Percentiles rank a stretch among this genome's conserved stretches.
Conservation (phyloP, 768 basidiomycete genomes). For the Exidia glandulosa region DNA sequence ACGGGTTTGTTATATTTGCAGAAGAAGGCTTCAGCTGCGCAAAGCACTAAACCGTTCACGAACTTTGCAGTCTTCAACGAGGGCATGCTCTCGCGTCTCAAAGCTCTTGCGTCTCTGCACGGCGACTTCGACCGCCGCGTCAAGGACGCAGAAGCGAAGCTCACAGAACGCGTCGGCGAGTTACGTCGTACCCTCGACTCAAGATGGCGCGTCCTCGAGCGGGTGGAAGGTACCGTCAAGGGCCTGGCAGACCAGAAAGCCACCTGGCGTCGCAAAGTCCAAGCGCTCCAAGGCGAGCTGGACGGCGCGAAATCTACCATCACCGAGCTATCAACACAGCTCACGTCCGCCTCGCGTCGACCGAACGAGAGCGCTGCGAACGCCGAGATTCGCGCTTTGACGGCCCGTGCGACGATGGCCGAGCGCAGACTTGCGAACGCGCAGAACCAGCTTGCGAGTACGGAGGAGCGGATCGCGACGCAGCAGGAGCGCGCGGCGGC, state of each 20-base stretch:
- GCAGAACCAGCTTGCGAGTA: constrained; percentile 70
- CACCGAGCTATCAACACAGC: constrained; percentile 60
- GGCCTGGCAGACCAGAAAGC: constrained; percentile 69
- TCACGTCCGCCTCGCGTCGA: constrained; percentile 50
- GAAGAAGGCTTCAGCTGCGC: constrained; percentile 51
- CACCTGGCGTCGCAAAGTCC: constrained; percentile 73
- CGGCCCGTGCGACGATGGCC: constrained; percentile 67
- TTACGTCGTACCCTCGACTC: constrained; percentile 81
- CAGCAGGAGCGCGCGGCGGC: constrained; percentile 60
- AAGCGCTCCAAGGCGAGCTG: constrained; percentile 79
- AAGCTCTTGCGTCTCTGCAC: constrained; percentile 74
- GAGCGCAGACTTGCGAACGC: constrained; percentile 81
- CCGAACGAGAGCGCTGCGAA: constrained; percentile 31
- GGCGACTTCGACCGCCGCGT: constrained; percentile 74
- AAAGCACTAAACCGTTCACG: constrained; percentile 82
- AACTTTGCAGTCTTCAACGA: constrained; percentile 93
- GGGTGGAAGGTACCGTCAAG: constrained; percentile 80
- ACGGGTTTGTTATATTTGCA: constrained; percentile 15
- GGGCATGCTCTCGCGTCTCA: constrained; percentile 80
- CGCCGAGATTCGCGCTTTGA: constrained; percentile 59
- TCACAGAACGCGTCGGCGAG: constrained; percentile 60
- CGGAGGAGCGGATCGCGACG: constrained; percentile 73
- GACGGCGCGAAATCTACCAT: constrained; percentile 63
- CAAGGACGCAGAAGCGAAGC: constrained; percentile 67
- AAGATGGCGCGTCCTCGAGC: constrained; percentile 87